phyloP scores from a whole-genome alignment of 352 stramenopile species.

The Globisporangium uncinulatum region DNA sequence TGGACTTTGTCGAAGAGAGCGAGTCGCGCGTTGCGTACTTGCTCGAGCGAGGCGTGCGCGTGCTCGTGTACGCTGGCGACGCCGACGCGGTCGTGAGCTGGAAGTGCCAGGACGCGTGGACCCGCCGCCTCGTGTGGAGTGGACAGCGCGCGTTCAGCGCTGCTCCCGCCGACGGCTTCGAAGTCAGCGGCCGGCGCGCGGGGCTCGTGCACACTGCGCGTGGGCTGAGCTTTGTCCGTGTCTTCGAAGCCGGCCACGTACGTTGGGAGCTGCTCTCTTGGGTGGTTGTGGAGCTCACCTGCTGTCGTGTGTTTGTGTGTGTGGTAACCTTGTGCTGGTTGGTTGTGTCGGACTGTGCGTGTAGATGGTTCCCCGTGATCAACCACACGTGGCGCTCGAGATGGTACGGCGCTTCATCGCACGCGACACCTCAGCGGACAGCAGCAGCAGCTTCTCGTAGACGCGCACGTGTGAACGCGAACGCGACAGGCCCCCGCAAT shows the following conservation, averaged over 20 bases:
- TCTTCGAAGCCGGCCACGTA: constrained; percentile 69
- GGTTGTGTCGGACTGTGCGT: not conserved
- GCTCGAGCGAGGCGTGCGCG: constrained; percentile 50
- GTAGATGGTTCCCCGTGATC: constrained; percentile 77
- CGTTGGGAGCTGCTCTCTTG: constrained; percentile 12
- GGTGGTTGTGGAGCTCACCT: not conserved
- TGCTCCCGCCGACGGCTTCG: constrained; percentile 13
- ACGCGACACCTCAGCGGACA: constrained; percentile 9
- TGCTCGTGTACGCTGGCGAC: constrained; percentile 68
- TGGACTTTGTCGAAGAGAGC: constrained; percentile 59
- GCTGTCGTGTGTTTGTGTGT: not conserved
- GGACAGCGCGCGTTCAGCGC: constrained; percentile 26
- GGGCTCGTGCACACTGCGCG: constrained; percentile 37
- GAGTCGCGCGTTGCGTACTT: constrained; percentile 38
- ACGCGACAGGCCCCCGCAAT: not conserved
- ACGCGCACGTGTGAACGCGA: not conserved
- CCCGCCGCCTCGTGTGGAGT: constrained; percentile 36
- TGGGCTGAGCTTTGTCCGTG: constrained; percentile 60
- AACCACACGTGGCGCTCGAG: constrained; percentile 40
- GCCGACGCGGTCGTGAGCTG: constrained; percentile 68
- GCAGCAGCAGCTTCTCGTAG: constrained; percentile 31
- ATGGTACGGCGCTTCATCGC: constrained; percentile 50
- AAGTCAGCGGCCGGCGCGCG: constrained; percentile 16
- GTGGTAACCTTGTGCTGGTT: constrained; percentile 1
- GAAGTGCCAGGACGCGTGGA: constrained; percentile 67